Evolutionary conservation across 2,329 filamentous ascomycete genomes (phyloP).

Genomic region (Pseudogymnoascus destructans): DNA sequence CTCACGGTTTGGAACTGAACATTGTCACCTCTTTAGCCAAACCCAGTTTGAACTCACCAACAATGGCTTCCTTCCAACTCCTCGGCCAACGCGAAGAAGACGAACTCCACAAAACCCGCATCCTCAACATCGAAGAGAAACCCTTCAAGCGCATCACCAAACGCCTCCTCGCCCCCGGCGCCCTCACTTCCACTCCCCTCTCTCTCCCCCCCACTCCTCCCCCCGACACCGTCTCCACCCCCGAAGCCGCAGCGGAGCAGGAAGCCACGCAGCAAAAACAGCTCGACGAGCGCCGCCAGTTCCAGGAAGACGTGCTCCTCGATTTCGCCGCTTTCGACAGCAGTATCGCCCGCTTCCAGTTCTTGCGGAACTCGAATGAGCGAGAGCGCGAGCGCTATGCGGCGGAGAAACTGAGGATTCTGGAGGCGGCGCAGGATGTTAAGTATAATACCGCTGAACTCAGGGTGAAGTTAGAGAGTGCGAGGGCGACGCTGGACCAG

Average conservation of each 20-base stretch:
- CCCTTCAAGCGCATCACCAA: conserved; percentile 83
- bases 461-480: conserved; percentile 61
- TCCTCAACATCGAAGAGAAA: conserved; percentile 82
- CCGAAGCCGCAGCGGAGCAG: conserved; percentile 30
- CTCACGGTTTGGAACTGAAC: not conserved
- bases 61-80: conserved; percentile 48
- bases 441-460: conserved; percentile 61
- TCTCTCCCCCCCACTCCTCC: conserved; percentile 52
- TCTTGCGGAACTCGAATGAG: conserved; percentile 70
- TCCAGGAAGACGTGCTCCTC: conserved; percentile 71
- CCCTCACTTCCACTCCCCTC: conserved; percentile 43
- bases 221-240: conserved; percentile 36
- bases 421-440: conserved; percentile 64
- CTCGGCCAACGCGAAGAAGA: conserved; percentile 67
- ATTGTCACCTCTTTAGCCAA: not conserved
- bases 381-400: conserved; percentile 75
- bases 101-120: conserved; percentile 73
- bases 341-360: conserved; percentile 76
- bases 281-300: conserved; percentile 46
- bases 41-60: not conserved
- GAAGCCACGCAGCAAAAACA: conserved; percentile 37
- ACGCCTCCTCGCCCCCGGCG: conserved; percentile 57
- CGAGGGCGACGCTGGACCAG: conserved; percentile 60
- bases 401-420: conserved; percentile 64
- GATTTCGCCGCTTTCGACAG: conserved; percentile 84